Evolutionary conservation across 2,329 filamentous ascomycete species (phyloP), one percentile per base, ranked within the genome.

Genomic region (Fusarium nelsonii): DNA sequence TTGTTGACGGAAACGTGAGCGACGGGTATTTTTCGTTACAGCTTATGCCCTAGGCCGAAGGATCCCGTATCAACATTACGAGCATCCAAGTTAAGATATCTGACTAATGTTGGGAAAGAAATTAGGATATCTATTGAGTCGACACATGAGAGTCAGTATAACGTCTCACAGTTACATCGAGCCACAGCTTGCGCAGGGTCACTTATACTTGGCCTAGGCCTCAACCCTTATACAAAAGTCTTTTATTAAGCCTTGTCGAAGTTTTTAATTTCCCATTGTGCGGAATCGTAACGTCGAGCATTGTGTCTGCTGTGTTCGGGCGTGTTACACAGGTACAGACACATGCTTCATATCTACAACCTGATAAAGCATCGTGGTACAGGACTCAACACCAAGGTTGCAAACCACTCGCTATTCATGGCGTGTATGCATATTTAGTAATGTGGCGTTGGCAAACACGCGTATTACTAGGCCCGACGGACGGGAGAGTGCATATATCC

Each of bases 141-240:
- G 23, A 18, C 43, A 39, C 4, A 23, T 20, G 32, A 30, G 40
- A 58, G 44, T 58, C 50, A 55, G 67, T 64, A n/a, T 30, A 40
- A 70, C 67, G 67, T 69, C 26, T 50, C 50, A 68, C 67, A n/a
- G 57, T 60, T 63, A 23, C 45, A 60, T 45, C 52, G 34, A 53
- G 50, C 26, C 33, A 56, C 58, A 44, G 16, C 44, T 10, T 34
- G 18, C n/a, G 14, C 34, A 40, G 32, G 8, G 18, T 51, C 23
- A 30, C n/a, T 32, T 11, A 3, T 30, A 15, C 16, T 16, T 26
- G 36, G 23, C 26, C 26, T 30, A 18, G 9, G 15, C 10, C n/a
- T 26, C 5, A 14, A 26, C 9, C n/a, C 16, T 44, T 46, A 9
- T 30, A 11, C 40, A 50, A 55, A 65, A 69, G 45, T 66, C 28